Conservation (phyloP, 768 basidiomycete genomes). For the Russula virescens region DNA sequence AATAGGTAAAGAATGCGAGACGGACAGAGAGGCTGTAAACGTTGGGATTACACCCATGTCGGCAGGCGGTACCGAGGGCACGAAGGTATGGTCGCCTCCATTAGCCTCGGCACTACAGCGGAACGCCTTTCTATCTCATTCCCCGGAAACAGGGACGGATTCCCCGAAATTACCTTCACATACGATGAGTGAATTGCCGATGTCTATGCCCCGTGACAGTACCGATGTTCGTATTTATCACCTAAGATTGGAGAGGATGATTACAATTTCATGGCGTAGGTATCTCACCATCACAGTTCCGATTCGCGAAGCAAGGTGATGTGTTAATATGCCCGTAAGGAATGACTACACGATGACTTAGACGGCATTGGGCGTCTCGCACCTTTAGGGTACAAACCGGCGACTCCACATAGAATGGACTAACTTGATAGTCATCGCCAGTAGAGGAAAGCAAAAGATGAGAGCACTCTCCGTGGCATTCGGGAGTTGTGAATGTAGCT, state of each 20-base stretch:
- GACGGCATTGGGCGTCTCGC: not conserved
- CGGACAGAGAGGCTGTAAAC: not conserved
- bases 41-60: not conserved
- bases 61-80: constrained; percentile 2
- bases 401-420: not conserved
- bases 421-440: not conserved
- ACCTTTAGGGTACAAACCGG: not conserved
- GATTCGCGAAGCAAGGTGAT: not conserved
- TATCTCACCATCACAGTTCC: not conserved
- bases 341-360: not conserved
- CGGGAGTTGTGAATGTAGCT: not conserved
- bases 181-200: not conserved
- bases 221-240: not conserved
- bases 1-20: not conserved
- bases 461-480: not conserved
- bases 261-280: not conserved
- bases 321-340: constrained; percentile 2
- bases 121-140: not conserved
- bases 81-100: not conserved
- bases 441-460: not conserved
- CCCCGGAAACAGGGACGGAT: not conserved
- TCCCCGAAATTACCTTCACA: not conserved
- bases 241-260: not conserved
- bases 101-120: not conserved
- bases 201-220: not conserved